phyloP scores from a whole-genome alignment of 1,284 basidiomycete species.

The Tetrapyrgos nigripes region DNA sequence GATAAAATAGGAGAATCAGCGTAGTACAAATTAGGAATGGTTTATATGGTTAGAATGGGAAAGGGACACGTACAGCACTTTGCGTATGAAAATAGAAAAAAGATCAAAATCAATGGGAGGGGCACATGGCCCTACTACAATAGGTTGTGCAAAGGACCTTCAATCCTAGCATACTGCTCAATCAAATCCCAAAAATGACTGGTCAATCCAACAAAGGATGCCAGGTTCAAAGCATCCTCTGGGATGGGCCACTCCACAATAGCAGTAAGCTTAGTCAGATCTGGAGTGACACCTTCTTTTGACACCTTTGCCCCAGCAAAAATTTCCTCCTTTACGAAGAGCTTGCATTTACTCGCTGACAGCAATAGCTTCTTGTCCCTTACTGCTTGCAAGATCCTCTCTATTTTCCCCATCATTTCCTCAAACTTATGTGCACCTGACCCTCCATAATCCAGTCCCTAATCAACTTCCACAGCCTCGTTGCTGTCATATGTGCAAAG shows the following conservation, averaged over 20 bases:
- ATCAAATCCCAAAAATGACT: conserved; percentile 33
- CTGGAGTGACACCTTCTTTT: conserved; percentile 34
- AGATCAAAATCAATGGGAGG: too few relatives aligned
- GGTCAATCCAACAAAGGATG: too few relatives aligned
- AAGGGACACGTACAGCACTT: too few relatives aligned
- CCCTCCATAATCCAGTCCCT: conserved; percentile 36
- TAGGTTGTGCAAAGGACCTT: conserved; percentile 35
- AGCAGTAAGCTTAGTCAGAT: conserved; percentile 39
- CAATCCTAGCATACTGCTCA: conserved; percentile 36
- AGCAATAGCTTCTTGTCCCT: conserved; percentile 33
- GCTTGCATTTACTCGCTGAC: conserved; percentile 33
- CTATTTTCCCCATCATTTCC: conserved; percentile 25
- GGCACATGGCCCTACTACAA: too few relatives aligned
- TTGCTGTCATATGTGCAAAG: conserved; percentile 37
- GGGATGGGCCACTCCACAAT: too few relatives aligned
- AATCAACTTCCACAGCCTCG: conserved; percentile 36
- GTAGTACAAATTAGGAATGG: too few relatives aligned
- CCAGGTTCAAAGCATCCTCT: too few relatives aligned
- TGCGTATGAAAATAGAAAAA: too few relatives aligned
- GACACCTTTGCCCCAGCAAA: conserved; percentile 40
- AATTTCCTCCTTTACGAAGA: conserved; percentile 37
- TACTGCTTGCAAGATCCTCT: conserved; percentile 24
- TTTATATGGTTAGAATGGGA: too few relatives aligned
- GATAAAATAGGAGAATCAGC: too few relatives aligned
- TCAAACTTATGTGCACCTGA: conserved; percentile 33